Percentiles rank a stretch among this genome's conserved stretches.
Evolutionary conservation across 2,329 filamentous ascomycete species (phyloP).

Genomic region (Diaporthe citrichinensis): DNA sequence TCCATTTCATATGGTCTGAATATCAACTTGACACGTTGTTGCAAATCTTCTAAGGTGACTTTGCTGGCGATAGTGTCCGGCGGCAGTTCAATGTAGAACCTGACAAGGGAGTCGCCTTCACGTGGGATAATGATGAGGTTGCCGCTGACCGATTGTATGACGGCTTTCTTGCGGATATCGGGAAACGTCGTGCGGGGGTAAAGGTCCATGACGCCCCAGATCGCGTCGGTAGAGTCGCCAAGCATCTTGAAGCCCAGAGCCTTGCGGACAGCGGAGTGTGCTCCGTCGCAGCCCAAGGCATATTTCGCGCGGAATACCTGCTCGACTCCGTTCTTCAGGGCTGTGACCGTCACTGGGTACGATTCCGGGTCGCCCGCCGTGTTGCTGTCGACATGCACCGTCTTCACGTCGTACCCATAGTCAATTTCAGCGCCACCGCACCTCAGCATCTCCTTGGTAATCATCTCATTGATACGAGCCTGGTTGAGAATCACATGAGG

Average conservation of each 20-base stretch:
- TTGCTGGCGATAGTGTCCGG: constrained; percentile 62
- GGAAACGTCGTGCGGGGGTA: constrained; percentile 71
- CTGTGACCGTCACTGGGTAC: constrained; percentile 60
- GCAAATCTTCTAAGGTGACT: constrained; percentile 67
- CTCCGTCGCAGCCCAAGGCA: constrained; percentile 63
- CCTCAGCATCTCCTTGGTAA: constrained; percentile 65
- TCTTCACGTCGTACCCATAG: constrained; percentile 67
- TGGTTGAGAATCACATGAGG: constrained; percentile 72
- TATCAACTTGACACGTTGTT: constrained; percentile 64
- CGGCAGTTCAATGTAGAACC: constrained; percentile 74
- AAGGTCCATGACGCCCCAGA: constrained; percentile 72
- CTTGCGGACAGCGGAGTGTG: constrained; percentile 65
- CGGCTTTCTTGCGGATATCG: constrained; percentile 71
- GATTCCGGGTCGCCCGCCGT: constrained; percentile 53
- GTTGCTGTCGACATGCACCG: constrained; percentile 63
- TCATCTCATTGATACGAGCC: constrained; percentile 66
- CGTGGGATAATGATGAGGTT: constrained; percentile 74
- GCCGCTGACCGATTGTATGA: constrained; percentile 68
- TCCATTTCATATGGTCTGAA: constrained; percentile 69
- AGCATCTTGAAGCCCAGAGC: constrained; percentile 70
- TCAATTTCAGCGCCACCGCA: constrained; percentile 58
- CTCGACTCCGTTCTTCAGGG: constrained; percentile 56
- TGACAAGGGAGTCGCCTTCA: constrained; percentile 68
- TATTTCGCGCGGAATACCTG: constrained; percentile 64
- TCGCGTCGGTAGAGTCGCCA: constrained; percentile 68